phyloP scores from a whole-genome alignment of 2,329 filamentous ascomycete genomes.

The Neofusicoccum ribis region DNA sequence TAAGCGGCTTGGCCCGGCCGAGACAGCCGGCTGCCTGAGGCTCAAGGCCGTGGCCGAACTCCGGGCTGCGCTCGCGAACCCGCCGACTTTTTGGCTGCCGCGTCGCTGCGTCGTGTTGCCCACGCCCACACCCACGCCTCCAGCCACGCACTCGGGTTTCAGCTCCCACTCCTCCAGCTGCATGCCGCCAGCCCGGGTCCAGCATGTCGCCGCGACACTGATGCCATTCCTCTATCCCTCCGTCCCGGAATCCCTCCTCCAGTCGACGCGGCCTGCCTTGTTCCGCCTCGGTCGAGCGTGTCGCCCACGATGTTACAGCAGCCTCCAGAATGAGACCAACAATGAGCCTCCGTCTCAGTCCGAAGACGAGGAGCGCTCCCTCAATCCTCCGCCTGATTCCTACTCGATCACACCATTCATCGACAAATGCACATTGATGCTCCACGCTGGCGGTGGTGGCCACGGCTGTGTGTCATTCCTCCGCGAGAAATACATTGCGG shows the following conservation, averaged over 20 bases:
- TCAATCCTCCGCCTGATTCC: slow-evolving; percentile 82
- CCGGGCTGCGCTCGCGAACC: too few species aligned
- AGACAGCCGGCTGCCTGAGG: background rate
- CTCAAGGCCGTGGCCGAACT: background rate
- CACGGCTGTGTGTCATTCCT: slow-evolving; percentile 94
- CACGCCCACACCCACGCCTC: background rate
- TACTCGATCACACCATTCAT: slow-evolving; percentile 82
- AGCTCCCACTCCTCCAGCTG: slow-evolving; percentile 9
- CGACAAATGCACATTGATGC: slow-evolving; percentile 76
- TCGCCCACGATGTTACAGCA: slow-evolving; percentile 33
- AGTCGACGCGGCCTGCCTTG: slow-evolving; percentile 5
- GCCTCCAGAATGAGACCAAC: slow-evolving; percentile 14
- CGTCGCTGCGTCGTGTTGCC: background rate
- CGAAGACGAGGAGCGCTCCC: slow-evolving; percentile 44
- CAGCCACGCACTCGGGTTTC: background rate
- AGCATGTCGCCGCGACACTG: slow-evolving; percentile 30
- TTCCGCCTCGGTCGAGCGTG: slow-evolving; percentile 25
- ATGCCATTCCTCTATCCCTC: slow-evolving; percentile 50
- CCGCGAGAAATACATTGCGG: slow-evolving; percentile 82
- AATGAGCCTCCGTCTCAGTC: background rate
- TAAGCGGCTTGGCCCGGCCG: background rate
- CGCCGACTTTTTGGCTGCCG: background rate
- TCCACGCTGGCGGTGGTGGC: slow-evolving; percentile 80
- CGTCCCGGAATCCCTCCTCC: slow-evolving; percentile 29
- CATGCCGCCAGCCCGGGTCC: slow-evolving; percentile 11